Evolutionary conservation across 2,329 filamentous ascomycete genomes (phyloP), one percentile per base, ranked within the genome.

Genomic region (Chlorencoelia australis): DNA sequence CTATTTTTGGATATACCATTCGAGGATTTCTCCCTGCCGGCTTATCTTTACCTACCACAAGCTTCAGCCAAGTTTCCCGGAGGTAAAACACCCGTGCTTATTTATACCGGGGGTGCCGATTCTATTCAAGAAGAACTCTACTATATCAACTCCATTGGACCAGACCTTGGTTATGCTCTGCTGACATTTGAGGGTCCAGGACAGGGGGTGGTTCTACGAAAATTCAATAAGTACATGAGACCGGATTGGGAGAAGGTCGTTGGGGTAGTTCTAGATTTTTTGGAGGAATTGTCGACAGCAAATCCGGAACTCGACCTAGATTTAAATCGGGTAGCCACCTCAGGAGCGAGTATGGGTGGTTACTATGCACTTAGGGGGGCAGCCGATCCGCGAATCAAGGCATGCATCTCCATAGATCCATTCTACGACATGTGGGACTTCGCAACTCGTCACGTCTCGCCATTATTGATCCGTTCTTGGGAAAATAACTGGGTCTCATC

Each of bases 331-430:
- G 45, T 54, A 22, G 50, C 48, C 17, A 35, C 51, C 9, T 32
- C 46, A 3, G 52, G 36, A 41, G 53, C 57, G 0, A 59, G 59
- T 2, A 52, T 67, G 43, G 66, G 67, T 2, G 68, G 59, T 1
- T 69, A 69, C 42, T 62, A 59, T 31, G 62, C 66, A 1, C 53
- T 70, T 5, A 60, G 68, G 0, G 61, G 49, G 1, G 62, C 60
- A 0, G 45, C 49, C 0, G 65, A 68, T 45, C 39, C 55, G 0
- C 59, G 66, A 1, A 51, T 69, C 53, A 61, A 59, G 37, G 67
- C 65, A 0, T 66, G 61, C 40, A 49, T 69, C 4, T 45, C 56
- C 5, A 47, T 61, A 13, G 62, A 65, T 34, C 44, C 47, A 1
- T 54, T 60, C 30, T 63, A 59, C 48, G 50, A 52, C 42, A 40